Percentiles rank a stretch among this genome's conserved stretches.
These are phyloP conservation scores for Tympanopsis confertula DNA, from an alignment of 2,329 filamentous ascomycete species.

Conservation along the genomic window DNA sequence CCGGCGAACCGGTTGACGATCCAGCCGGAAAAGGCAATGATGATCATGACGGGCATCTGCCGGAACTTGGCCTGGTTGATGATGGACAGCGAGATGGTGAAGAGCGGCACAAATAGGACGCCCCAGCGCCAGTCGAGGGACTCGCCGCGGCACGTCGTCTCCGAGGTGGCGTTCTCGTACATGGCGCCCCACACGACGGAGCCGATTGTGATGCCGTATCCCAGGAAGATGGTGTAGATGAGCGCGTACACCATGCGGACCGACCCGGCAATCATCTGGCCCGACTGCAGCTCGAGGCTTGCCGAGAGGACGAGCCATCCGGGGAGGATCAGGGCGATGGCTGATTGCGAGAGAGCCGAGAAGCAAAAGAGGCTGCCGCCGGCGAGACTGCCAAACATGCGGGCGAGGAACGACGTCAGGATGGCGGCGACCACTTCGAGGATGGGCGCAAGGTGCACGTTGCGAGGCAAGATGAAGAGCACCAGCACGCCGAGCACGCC, in stretches of 20 bases:
- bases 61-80: not conserved
- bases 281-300: conserved; percentile 37
- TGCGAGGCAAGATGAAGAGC: not conserved
- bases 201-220: conserved; percentile 39
- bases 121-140: not conserved
- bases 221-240: conserved; percentile 37
- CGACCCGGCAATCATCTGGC: conserved; percentile 34
- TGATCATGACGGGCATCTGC: not conserved
- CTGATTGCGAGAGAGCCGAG: conserved; percentile 33
- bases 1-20: not conserved
- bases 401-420: conserved; percentile 33
- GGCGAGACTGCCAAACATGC: conserved; percentile 34
- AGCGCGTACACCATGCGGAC: conserved; percentile 40
- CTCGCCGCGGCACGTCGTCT: conserved; percentile 19
- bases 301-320: conserved; percentile 36
- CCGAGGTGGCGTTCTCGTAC: conserved; percentile 25
- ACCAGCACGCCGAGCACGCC: not conserved
- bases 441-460: conserved; percentile 20
- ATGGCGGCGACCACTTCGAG: conserved; percentile 35
- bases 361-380: conserved; percentile 31
- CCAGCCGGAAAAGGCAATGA: not conserved
- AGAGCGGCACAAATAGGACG: not conserved
- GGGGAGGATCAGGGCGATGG: conserved; percentile 36
- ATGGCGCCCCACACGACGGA: conserved; percentile 34
- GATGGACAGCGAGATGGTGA: not conserved